Conservation (phyloP, 2,329 filamentous ascomycete species). For the Westerdykella sp. region DNA sequence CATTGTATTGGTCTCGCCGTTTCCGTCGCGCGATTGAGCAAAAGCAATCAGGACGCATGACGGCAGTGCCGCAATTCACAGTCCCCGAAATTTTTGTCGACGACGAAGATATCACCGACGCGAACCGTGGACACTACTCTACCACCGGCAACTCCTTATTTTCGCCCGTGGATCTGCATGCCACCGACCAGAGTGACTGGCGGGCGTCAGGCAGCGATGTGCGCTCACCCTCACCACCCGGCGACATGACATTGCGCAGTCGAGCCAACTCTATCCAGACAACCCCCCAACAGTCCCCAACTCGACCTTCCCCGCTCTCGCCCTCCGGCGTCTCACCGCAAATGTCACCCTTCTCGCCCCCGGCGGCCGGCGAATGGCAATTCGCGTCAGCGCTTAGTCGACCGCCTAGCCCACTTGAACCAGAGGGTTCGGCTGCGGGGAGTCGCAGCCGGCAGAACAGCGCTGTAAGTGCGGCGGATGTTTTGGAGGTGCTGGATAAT, state of each 20-base stretch:
- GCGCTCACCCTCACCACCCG: slow-evolving; percentile 22
- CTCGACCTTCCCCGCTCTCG: slow-evolving; percentile 16
- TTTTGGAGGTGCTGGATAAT: slow-evolving; percentile 79
- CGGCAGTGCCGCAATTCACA: slow-evolving; percentile 67
- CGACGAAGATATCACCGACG: slow-evolving; percentile 56
- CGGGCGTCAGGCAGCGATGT: slow-evolving; percentile 23
- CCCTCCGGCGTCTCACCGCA: slow-evolving; percentile 17
- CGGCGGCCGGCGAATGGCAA: slow-evolving; percentile 39
- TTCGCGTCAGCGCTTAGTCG: slow-evolving; percentile 41
- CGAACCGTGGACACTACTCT: slow-evolving; percentile 31
- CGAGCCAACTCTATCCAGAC: slow-evolving; percentile 36
- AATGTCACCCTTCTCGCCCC: slow-evolving; percentile 24
- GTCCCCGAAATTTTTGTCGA: slow-evolving; percentile 90
- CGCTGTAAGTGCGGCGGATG: slow-evolving; percentile 66
- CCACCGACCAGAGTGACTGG: slow-evolving; percentile 15
- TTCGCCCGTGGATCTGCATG: slow-evolving; percentile 24
- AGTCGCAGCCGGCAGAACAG: slow-evolving; percentile 60
- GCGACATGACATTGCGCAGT: slow-evolving; percentile 28
- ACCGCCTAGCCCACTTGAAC: slow-evolving; percentile 33
- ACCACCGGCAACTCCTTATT: slow-evolving; percentile 30
- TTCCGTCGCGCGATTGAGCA: slow-evolving; percentile 71
- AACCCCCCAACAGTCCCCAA: slow-evolving; percentile 32
- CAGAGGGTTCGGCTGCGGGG: slow-evolving; percentile 34
- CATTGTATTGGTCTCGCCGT: slow-evolving; percentile 75
- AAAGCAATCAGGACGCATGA: slow-evolving; percentile 68